phyloP scores from a whole-genome alignment of 2,329 filamentous ascomycete genomes.

The Chaetomiaceae sp. region DNA sequence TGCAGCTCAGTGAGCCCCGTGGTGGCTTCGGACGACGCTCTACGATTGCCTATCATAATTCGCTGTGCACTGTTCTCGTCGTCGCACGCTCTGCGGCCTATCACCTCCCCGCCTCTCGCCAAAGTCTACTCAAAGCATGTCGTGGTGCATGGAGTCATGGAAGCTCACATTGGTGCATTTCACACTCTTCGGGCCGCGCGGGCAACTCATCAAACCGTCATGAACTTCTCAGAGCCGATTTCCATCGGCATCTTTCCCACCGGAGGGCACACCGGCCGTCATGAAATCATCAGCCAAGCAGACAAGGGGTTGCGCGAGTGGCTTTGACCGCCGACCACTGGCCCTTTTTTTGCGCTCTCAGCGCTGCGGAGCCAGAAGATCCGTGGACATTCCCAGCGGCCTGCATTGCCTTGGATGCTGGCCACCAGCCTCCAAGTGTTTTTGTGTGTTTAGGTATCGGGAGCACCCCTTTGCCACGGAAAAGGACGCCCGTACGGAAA shows the following conservation, averaged over 20 bases:
- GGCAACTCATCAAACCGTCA: background rate
- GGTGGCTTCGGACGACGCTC: constrained; percentile 13
- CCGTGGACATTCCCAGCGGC: background rate
- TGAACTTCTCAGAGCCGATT: background rate
- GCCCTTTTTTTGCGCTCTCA: background rate
- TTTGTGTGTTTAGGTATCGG: no score
- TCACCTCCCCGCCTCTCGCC: constrained; percentile 10
- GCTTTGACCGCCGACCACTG: background rate
- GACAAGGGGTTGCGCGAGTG: background rate
- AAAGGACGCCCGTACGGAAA: background rate
- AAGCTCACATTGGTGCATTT: constrained; percentile 10
- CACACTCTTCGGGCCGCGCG: constrained; percentile 14
- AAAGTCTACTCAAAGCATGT: background rate
- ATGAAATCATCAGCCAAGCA: background rate
- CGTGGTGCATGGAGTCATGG: constrained; percentile 16
- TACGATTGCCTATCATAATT: constrained; percentile 17
- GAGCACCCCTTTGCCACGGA: no score
- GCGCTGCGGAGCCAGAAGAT: background rate
- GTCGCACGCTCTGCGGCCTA: constrained; percentile 14
- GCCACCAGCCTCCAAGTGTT: no score
- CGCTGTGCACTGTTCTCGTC: background rate
- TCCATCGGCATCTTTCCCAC: background rate
- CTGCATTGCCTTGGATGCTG: no score
- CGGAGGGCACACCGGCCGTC: background rate
- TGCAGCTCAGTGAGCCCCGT: background rate